Evolutionary conservation across 116 monocot genomes (phyloP).

Genomic region (Dioscorea cayenensis): DNA sequence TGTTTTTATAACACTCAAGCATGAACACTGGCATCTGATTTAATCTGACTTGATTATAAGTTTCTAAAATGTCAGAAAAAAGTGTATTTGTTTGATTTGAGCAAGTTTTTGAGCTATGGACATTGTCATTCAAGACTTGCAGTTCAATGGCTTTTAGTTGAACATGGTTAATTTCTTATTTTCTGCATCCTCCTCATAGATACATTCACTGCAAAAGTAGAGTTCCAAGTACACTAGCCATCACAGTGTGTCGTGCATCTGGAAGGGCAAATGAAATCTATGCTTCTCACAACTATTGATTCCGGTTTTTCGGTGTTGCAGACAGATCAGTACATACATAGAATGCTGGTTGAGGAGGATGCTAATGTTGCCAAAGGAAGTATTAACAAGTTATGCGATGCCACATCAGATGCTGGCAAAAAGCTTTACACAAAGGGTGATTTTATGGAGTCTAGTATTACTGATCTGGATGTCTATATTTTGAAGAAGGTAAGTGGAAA

Average conservation of each 20-base stretch:
- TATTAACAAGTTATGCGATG: conserved; percentile 36
- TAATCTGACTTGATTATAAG: no score
- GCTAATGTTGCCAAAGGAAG: conserved; percentile 13
- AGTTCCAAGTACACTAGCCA: no score
- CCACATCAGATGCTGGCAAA: conserved; percentile 41
- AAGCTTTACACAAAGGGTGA: conserved; percentile 74
- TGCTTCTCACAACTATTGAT: background rate
- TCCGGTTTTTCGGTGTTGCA: conserved; percentile 19
- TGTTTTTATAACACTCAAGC: background rate
- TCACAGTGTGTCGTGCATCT: no score
- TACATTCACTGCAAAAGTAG: no score
- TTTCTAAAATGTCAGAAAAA: no score
- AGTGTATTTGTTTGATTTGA: no score
- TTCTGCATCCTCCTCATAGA: no score
- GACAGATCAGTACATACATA: conserved; percentile 87
- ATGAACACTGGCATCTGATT: no score
- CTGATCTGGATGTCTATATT: conserved; percentile 72
- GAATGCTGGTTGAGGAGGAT: conserved; percentile 91
- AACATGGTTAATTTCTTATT: no score
- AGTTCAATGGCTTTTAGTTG: no score
- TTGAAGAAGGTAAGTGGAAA: conserved; percentile 65
- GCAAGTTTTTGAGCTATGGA: no score
- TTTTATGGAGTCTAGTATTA: conserved; percentile 46
- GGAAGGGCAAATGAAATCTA: background rate
- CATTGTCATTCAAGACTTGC: no score